Percentiles rank a stretch among this genome's conserved stretches.
Evolutionary conservation across 1,284 basidiomycete species (phyloP).

Genomic region (Bondarzewia mesenterica): DNA sequence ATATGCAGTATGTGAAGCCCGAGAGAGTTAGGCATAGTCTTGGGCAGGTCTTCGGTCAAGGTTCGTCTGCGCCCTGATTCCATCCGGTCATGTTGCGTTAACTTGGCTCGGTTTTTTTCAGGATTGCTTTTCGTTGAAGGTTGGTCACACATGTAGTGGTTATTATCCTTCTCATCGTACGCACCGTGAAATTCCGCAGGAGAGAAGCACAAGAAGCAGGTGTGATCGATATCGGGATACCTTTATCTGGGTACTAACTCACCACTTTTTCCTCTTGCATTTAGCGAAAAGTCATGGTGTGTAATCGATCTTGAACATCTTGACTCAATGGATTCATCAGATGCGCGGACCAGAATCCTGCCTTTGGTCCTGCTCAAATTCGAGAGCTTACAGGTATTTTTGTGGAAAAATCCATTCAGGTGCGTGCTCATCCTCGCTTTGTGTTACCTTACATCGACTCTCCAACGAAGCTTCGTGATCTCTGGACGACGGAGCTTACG

Average conservation of each 20-base stretch:
- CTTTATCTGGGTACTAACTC: neutral
- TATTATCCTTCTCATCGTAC: neutral
- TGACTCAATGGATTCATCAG: neutral
- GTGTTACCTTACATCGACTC: neutral
- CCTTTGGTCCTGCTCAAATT: slow-evolving; percentile 26
- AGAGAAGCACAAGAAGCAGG: slow-evolving; percentile 41
- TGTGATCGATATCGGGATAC: slow-evolving; percentile 12
- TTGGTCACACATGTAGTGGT: slow-evolving; percentile 1
- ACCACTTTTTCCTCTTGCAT: neutral
- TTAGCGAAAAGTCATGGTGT: slow-evolving; percentile 27
- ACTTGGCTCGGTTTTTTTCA: slow-evolving; percentile 9
- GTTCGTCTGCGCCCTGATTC: slow-evolving; percentile 17
- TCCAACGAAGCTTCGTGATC: slow-evolving; percentile 19
- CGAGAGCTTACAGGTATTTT: slow-evolving; percentile 26
- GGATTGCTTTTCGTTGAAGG: slow-evolving; percentile 38
- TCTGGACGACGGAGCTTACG: slow-evolving; percentile 12
- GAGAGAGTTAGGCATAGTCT: slow-evolving; percentile 27
- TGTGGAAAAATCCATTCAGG: slow-evolving; percentile 23
- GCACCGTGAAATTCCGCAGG: slow-evolving; percentile 11
- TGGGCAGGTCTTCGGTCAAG: slow-evolving; percentile 34
- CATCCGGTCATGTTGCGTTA: neutral
- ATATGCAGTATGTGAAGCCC: slow-evolving; percentile 39
- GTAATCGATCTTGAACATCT: neutral
- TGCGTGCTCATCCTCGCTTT: slow-evolving; percentile 3
- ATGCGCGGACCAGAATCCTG: slow-evolving; percentile 21